A percentile compares a stretch with the other conserved stretches of the same genome.
Evolutionary conservation across 139 green algal species (phyloP).

Genomic region (Micromonas pusilla): DNA sequence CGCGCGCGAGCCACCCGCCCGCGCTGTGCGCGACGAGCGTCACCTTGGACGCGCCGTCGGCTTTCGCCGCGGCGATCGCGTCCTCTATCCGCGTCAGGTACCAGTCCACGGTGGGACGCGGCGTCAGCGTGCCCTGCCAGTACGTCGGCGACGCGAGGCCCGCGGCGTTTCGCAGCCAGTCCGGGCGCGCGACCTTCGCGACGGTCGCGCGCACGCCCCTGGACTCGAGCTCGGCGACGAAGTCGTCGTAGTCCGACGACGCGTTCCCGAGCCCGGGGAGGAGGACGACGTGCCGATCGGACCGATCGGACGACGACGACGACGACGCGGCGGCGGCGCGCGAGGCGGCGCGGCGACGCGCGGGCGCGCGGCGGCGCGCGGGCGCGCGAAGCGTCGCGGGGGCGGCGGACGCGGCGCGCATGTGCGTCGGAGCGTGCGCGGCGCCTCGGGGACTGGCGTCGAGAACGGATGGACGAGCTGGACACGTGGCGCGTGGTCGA

Average conservation of each 20-base stretch:
- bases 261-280: conserved; percentile 84
- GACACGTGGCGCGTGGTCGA: no score
- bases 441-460: no score
- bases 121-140: conserved; percentile 81
- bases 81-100: conserved; percentile 55
- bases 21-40: conserved; percentile 81
- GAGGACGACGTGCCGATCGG: conserved; percentile 47
- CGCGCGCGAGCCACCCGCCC: conserved; percentile 58
- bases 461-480: no score
- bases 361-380: no score
- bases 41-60: conserved; percentile 46
- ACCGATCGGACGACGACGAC: not conserved
- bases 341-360: not conserved
- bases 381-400: no score
- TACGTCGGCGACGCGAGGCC: conserved; percentile 69
- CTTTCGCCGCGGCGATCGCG: conserved; percentile 56
- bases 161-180: conserved; percentile 81
- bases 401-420: no score
- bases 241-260: conserved; percentile 59
- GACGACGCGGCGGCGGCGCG: not conserved
- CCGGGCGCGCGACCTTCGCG: conserved; percentile 49
- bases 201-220: conserved; percentile 44
- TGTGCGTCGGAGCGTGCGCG: no score
- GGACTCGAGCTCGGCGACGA: conserved; percentile 45
- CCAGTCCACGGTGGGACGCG: conserved; percentile 88